A percentile compares a stretch with the other conserved stretches of the same genome.
Evolutionary conservation across 2,329 filamentous ascomycete species (phyloP).

Genomic region (Colletotrichum ledebouriae): DNA sequence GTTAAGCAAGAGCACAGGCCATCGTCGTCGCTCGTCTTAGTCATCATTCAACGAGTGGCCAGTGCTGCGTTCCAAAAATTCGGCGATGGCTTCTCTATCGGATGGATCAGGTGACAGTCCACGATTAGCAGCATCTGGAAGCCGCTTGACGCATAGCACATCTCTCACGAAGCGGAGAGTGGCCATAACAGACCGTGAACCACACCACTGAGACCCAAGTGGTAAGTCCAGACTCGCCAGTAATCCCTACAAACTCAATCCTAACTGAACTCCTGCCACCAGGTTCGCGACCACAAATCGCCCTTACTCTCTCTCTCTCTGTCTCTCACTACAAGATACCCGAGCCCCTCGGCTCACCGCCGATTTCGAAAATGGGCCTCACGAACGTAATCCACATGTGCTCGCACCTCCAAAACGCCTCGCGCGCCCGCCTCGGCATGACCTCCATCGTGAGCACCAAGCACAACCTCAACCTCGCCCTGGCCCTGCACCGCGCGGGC

Average conservation of each 20-base stretch:
- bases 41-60: conserved; percentile 34
- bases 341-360: conserved; percentile 12
- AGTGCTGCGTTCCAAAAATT: conserved; percentile 37
- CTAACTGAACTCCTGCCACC: background rate
- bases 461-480: conserved; percentile 80
- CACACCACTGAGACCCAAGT: conserved; percentile 1
- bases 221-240: background rate
- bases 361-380: conserved; percentile 57
- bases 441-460: conserved; percentile 87
- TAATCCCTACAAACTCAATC: background rate
- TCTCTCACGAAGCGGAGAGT: background rate
- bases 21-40: conserved; percentile 15
- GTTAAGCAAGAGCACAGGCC: background rate
- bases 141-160: conserved; percentile 25
- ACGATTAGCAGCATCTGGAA: conserved; percentile 13
- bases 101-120: conserved; percentile 20
- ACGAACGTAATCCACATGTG: conserved; percentile 83
- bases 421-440: conserved; percentile 83
- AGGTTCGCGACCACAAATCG: conserved; percentile 4
- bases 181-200: background rate
- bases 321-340: conserved; percentile 3
- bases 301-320: no score
- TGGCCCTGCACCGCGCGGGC: conserved; percentile 85
- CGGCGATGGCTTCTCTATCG: conserved; percentile 41
- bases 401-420: conserved; percentile 92